Percentiles rank a stretch among this genome's conserved stretches.
These are phyloP conservation scores for Nematocida parisii DNA, from an alignment of 371 early-diverging fungal genomes.

Conservation along the genomic window DNA sequence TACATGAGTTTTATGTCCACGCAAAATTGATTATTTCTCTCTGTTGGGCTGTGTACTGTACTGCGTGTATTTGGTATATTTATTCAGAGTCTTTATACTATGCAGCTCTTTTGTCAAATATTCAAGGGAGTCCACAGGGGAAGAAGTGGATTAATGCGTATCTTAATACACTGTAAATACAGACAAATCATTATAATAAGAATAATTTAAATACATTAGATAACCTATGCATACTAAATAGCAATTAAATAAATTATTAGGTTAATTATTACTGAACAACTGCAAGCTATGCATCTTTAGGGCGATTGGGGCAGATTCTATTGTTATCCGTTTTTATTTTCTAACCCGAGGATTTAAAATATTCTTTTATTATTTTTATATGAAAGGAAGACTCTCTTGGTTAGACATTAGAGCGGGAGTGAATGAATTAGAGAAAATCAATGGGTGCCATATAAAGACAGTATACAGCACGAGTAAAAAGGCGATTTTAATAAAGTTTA, in stretches of 20 bases:
- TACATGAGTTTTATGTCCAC: background rate
- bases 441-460: constrained; percentile 67
- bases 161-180: constrained; percentile 14
- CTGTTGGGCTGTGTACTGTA: background rate
- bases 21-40: background rate
- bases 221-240: no score
- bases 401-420: constrained; percentile 69
- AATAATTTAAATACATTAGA: no score
- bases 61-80: constrained; percentile 1
- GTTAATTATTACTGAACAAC: no score
- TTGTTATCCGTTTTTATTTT: no score
- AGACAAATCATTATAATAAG: background rate
- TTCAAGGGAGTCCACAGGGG: constrained; percentile 11
- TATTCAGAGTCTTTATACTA: constrained; percentile 15
- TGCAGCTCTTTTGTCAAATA: constrained; percentile 1
- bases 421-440: constrained; percentile 67
- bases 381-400: constrained; percentile 70
- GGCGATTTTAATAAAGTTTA: constrained; percentile 67
- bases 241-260: no score
- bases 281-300: no score
- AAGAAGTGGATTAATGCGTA: constrained; percentile 1
- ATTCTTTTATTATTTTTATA: constrained; percentile 48
- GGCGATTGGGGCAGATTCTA: no score
- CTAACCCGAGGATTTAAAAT: background rate
- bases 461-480: constrained; percentile 66